Base-by-base conservation (phyloP, 2,329 filamentous ascomycete species). In the Hymenoscyphus repandus region DNA sequence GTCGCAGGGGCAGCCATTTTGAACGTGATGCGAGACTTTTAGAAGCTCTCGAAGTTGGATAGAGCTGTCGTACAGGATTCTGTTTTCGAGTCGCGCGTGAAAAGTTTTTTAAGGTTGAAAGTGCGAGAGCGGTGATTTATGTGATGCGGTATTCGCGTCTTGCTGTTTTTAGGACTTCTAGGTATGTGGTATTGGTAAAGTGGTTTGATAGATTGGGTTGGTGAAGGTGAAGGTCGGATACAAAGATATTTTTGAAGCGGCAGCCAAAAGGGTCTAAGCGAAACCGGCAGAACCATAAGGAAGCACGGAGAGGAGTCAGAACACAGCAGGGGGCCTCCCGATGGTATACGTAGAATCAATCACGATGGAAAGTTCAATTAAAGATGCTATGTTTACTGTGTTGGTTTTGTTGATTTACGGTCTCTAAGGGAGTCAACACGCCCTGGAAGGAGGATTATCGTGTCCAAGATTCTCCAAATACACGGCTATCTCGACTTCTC, bases 1-100 rank as follows among this genome's bases (percentile, higher is more conserved):
- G 80, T 75, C 57, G 78, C 69, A 59, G 82, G 66, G 49, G 82
- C 75, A 69, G 88, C 78, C 86, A 90, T 87, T 58, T 61, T 65
- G 49, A 48, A 45, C 50, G 34, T 38, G 15, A 27, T 18, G 18
- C 32, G 20, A 41, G 20, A 37, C 15, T 46, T 50, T 17, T 32
- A 7, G 37, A 33, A 44, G 38, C 20, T 46, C 27, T 20, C 18
- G 38, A 38, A 45, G 41, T 20, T 50, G 32, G 57, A 18, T 20
- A 40, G 37, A 46, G 47, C 37, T 54, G 50, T 39, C 32, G 45
- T 47, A 42, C 30, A 49, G 33, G 33, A 31, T 36, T 46, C 49
- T 55, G 41, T 45, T 43, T 45, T 5, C 17, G 43, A 56, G 55
- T 50, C 48, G 48, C 45, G 48, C 45, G 33, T 12, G 34, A 18